Evolutionary conservation across 768 basidiomycete species (phyloP), one percentile per base, ranked within the genome.

Genomic region (Russula virescens): DNA sequence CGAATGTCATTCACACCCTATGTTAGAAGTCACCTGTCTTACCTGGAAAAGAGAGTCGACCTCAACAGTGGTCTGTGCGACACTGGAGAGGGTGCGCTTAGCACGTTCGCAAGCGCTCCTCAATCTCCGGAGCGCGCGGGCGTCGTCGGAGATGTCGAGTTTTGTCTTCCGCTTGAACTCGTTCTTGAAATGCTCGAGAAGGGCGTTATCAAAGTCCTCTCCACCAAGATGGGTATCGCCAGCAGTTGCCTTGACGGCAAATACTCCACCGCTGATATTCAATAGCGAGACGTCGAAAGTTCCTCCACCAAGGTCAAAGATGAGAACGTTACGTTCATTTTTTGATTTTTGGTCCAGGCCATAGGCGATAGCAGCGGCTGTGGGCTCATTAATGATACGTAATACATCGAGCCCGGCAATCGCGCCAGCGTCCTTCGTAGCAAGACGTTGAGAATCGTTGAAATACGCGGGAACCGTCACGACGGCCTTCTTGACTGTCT

Each of bases 301-400:
- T 81, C 96, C 96, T 81, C 96, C 96, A 74, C 96, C 96, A 62
- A 99, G 83, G 82, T 99, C 96, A 82, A 99, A 99, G 75, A 99
- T 98, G 74, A 99, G 87, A 64, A 99, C 96, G 73, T 96, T 98
- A 79, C 93, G 94, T 83, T 98, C 96, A 64, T 84, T 80, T 78
- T 91, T 92, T 72, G 89, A 86, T 79, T 97, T 92, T 73, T 91
- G 89, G 76, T 98, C 97, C 60, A 92, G 88, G 82, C 97, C 97
- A 75, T 98, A 98, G 55, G 97, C 97, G 69, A 99, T 98, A 73
- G 97, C 97, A 62, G 97, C 97, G 55, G 97, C 97, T 58, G 97
- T 99, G 66, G 97, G 97, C 81, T 99, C 97, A 79, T 99, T 99
- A 83, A 99, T 99, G 83, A 99, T 99, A 79, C 97, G 96, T 78